Base-by-base conservation (phyloP, 176 grass and related monocot genomes). In the Thalia dealbata region DNA sequence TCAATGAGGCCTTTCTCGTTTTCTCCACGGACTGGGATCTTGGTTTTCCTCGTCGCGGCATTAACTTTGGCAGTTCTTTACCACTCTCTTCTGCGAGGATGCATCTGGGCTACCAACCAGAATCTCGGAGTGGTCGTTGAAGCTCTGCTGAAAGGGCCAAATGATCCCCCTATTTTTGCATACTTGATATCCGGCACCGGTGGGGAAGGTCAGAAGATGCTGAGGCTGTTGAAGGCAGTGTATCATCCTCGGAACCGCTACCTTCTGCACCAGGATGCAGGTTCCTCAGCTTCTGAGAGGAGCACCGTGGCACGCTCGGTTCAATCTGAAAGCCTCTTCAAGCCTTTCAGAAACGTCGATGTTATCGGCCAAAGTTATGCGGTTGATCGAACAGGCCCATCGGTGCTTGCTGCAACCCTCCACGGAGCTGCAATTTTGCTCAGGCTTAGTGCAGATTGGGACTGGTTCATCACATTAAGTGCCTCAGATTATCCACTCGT, bases 191-290 rank as follows among this genome's bases (percentile, higher is more conserved):
- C 88, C 3, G 88, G 84, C 19, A 87, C 88, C 21, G 76, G 63
- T 7, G 79, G 85, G n/a, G 84, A 91, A 42, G 38, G 4, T 0
- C 61, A 45, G 42, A 81, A 75, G 59, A 60, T 87, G 30, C 56
- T 83, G 32, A 60, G 84, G 73, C 68, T 87, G 11, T 73, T 91
- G 41, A 65, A 21, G 22, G 88, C 84, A 0, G 79, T 73, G 3
- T 91, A 91, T 72, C 88, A 91, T 71, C 88, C 88, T 3, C 70
- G 85, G 45, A 91, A 91, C 73, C 68, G 28, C 3, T 91, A 87
- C 77, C 79, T 91, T 69, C 70, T 91, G 12, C 88, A 91, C 70
- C 64, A 85, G 23, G 88, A 91, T 60, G 81, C 82, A 18, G 84
- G 42, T 3, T 82, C 81, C 14, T 64, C 14, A 11, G 13, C 10